phyloP scores from a whole-genome alignment of 441 rosid genomes.

The Populus hybrid region DNA sequence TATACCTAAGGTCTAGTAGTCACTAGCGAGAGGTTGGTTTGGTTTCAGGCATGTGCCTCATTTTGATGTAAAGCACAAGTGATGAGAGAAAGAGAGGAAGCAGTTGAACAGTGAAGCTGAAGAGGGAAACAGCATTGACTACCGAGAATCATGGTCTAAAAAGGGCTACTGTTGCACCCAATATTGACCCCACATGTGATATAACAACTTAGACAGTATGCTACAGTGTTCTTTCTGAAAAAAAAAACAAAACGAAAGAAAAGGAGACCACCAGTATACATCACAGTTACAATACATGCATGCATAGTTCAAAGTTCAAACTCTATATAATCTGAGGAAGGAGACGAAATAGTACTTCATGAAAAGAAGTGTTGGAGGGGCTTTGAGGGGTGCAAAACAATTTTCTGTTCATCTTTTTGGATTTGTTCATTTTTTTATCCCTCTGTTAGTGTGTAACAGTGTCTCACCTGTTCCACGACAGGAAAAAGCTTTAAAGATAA shows the following conservation, averaged over 20 bases:
- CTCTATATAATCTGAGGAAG: conserved; percentile 10
- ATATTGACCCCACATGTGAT: conserved; percentile 11
- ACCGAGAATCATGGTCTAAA: conserved; percentile 10
- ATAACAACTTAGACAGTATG: background rate
- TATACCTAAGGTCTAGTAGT: background rate
- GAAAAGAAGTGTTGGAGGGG: conserved; percentile 30
- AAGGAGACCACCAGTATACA: background rate
- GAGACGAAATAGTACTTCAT: conserved; percentile 35
- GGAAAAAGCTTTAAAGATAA: background rate
- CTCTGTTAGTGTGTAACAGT: conserved; percentile 16
- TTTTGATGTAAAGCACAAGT: conserved; percentile 15
- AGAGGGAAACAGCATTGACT: conserved; percentile 26
- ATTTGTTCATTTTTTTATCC: background rate
- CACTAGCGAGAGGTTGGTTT: background rate
- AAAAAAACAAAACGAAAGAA: background rate
- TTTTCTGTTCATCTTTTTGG: background rate
- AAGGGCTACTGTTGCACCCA: background rate
- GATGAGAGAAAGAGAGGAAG: conserved; percentile 29
- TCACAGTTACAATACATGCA: background rate
- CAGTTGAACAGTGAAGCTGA: conserved; percentile 20
- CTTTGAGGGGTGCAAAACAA: conserved; percentile 28
- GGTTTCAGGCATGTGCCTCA: background rate
- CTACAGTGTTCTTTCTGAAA: background rate
- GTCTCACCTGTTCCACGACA: background rate
- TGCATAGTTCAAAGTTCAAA: background rate